Percentiles rank a stretch among this genome's conserved stretches.
phyloP scores from a whole-genome alignment of 768 basidiomycete genomes.

The Boletus rex-veris region DNA sequence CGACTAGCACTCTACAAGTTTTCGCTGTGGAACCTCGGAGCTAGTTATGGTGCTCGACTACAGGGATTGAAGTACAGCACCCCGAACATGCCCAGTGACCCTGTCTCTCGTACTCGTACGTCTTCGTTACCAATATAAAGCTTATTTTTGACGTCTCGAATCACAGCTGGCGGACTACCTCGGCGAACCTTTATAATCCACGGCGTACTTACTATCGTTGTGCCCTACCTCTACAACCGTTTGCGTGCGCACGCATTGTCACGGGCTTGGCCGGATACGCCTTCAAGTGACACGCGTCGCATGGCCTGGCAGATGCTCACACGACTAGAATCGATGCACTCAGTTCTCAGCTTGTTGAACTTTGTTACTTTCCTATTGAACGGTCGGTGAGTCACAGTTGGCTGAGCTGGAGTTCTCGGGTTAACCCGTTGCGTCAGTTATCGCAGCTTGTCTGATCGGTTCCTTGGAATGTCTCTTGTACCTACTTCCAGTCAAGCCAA shows the following conservation, averaged over 20 bases:
- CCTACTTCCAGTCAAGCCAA: constrained; percentile 66
- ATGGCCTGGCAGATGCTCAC: constrained; percentile 70
- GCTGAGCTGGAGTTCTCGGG: neutral
- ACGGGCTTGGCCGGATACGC: constrained; percentile 87
- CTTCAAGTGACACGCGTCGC: constrained; percentile 70
- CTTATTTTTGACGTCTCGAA: neutral
- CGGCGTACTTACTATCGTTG: constrained; percentile 64
- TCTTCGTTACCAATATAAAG: neutral
- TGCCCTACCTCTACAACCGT: constrained; percentile 78
- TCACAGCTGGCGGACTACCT: constrained; percentile 63
- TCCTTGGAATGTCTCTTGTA: constrained; percentile 70
- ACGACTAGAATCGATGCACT: constrained; percentile 63
- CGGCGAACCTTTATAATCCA: constrained; percentile 61
- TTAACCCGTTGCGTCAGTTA: constrained; percentile 52
- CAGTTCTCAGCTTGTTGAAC: constrained; percentile 61
- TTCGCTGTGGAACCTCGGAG: constrained; percentile 76
- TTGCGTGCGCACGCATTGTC: constrained; percentile 75
- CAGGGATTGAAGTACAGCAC: constrained; percentile 69
- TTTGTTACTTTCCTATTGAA: constrained; percentile 84
- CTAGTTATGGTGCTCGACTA: constrained; percentile 79
- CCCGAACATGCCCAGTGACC: neutral
- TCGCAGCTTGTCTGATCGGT: constrained; percentile 76
- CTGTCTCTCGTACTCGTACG: constrained; percentile 23
- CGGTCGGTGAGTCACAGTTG: constrained; percentile 58
- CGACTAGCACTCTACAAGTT: constrained; percentile 74